Percentiles rank a stretch among this genome's conserved stretches.
phyloP scores from a whole-genome alignment of 2,329 filamentous ascomycete genomes.

The Alternaria sp. region DNA sequence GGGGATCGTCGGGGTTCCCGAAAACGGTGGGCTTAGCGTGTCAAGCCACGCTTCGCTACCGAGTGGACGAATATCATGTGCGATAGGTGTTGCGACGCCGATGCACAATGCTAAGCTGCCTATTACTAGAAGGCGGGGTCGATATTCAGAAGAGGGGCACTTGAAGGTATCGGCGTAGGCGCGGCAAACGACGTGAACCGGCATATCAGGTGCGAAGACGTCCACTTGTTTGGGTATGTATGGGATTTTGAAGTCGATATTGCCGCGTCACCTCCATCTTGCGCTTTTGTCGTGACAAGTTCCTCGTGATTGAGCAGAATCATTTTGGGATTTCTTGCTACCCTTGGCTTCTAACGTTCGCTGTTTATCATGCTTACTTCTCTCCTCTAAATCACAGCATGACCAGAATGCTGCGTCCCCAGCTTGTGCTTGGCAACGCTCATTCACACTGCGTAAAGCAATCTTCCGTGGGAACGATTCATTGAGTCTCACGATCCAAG shows the following conservation, averaged over 20 bases:
- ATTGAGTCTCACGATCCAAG: background rate
- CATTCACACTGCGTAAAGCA: background rate
- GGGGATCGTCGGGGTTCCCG: constrained; percentile 5
- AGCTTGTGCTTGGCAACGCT: background rate
- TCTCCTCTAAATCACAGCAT: background rate
- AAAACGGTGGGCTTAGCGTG: constrained; percentile 1
- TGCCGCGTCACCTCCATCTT: background rate
- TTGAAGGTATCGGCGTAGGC: background rate
- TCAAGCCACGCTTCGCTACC: constrained; percentile 1
- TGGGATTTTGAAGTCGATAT: background rate
- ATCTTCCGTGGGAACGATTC: background rate
- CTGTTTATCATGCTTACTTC: background rate
- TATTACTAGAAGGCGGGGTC: background rate
- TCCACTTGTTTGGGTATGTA: background rate
- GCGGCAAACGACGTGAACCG: background rate
- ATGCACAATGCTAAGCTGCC: background rate
- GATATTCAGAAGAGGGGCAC: background rate
- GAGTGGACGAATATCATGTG: background rate
- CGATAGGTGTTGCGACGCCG: background rate
- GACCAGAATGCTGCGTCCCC: background rate
- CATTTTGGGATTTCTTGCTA: background rate
- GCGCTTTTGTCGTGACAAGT: background rate
- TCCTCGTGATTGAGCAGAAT: background rate
- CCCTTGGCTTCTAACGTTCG: background rate
- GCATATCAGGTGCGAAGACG: background rate